Conservation (phyloP, 2,329 filamentous ascomycete genomes). For the Graphilbum sp. region DNA sequence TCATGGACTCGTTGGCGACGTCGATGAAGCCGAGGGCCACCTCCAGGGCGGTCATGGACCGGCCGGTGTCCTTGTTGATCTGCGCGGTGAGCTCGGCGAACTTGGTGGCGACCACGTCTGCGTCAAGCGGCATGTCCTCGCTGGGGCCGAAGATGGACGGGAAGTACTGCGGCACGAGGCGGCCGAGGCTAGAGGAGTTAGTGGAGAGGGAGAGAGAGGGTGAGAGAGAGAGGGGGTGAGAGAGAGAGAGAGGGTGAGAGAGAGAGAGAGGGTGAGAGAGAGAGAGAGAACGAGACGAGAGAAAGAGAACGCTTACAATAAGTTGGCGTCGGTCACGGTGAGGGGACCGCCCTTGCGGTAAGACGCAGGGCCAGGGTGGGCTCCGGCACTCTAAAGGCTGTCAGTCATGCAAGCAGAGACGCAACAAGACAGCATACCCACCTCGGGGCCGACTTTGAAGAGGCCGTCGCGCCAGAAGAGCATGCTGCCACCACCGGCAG, state of each 20-base stretch:
- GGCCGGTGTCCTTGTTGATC: slow-evolving; percentile 60
- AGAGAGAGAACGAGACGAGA: too few species aligned
- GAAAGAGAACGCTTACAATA: slow-evolving; percentile 41
- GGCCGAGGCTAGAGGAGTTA: slow-evolving; percentile 57
- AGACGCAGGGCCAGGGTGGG: slow-evolving; percentile 76
- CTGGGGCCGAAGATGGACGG: slow-evolving; percentile 87
- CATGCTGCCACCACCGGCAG: slow-evolving; percentile 69
- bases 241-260: too few species aligned
- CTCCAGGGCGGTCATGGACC: slow-evolving; percentile 60
- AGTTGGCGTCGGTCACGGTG: slow-evolving; percentile 78
- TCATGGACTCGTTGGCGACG: slow-evolving; percentile 84
- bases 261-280: too few species aligned
- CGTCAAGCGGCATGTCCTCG: slow-evolving; percentile 65
- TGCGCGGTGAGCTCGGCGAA: slow-evolving; percentile 61
- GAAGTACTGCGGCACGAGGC: slow-evolving; percentile 76
- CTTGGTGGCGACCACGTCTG: slow-evolving; percentile 54
- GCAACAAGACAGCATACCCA: slow-evolving; percentile 46
- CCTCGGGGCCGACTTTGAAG: slow-evolving; percentile 56
- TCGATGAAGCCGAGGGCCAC: slow-evolving; percentile 80
- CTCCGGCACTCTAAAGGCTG: slow-evolving; percentile 54
- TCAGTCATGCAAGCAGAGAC: slow-evolving; percentile 30
- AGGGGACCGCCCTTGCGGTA: slow-evolving; percentile 79
- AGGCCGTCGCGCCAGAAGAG: slow-evolving; percentile 80
- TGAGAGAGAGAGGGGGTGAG: too few species aligned
- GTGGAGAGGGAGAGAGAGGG: neutral